These are phyloP conservation scores for Skeletonema costatum DNA, from an alignment of 108 stramenopile genomes.

Conservation along the genomic window DNA sequence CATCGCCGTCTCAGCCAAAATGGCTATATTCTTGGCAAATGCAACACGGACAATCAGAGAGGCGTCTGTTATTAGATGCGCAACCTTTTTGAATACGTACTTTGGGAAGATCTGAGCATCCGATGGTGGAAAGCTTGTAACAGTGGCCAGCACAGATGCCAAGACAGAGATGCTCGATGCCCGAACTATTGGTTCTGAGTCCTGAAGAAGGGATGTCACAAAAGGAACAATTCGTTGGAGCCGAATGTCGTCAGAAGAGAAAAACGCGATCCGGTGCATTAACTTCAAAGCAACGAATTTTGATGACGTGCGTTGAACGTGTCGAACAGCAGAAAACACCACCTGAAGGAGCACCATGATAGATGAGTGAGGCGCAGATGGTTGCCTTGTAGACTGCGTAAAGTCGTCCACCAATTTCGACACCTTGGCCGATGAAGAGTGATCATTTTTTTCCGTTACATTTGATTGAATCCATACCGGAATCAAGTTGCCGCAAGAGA, in stretches of 20 bases:
- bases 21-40: constrained; percentile 83
- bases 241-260: constrained; percentile 84
- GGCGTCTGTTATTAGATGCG: constrained; percentile 85
- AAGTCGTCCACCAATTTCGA: constrained; percentile 44
- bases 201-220: constrained; percentile 80
- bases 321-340: constrained; percentile 82
- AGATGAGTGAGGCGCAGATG: constrained; percentile 53
- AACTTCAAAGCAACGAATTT: constrained; percentile 90
- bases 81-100: constrained; percentile 93
- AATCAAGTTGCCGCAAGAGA: constrained; percentile 57
- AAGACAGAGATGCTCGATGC: constrained; percentile 76
- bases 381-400: constrained; percentile 2
- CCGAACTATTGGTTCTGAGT: constrained; percentile 86
- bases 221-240: constrained; percentile 94
- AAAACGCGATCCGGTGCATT: constrained; percentile 75
- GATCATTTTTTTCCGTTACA: background rate
- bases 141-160: constrained; percentile 63
- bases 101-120: constrained; percentile 93
- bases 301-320: constrained; percentile 88
- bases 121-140: constrained; percentile 87
- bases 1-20: constrained; percentile 82
- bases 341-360: constrained; percentile 88
- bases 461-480: constrained; percentile 45
- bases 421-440: constrained; percentile 41
- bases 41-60: constrained; percentile 83